Conservation (phyloP, 208 protist genomes). For the Endotrypanum monterogeii region DNA sequence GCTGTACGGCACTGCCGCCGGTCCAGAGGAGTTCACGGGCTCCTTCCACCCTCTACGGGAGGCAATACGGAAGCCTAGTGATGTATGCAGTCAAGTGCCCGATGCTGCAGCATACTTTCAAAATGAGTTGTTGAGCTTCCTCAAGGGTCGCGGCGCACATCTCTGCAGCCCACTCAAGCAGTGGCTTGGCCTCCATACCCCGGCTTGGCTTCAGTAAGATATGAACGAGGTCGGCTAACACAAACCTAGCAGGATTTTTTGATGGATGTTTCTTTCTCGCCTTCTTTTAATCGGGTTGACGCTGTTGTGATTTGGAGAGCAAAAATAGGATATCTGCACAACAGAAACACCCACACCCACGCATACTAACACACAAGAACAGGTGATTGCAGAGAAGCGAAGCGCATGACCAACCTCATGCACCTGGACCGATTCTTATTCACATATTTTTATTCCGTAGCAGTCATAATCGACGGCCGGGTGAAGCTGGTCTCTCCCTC, state of each 20-base stretch:
- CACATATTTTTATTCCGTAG: background rate
- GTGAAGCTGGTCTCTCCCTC: background rate
- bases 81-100: slow-evolving; percentile 65
- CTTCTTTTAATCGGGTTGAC: background rate
- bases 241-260: background rate
- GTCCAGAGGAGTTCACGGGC: slow-evolving; percentile 43
- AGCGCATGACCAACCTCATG: background rate
- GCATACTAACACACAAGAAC: background rate
- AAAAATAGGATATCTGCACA: too few species aligned
- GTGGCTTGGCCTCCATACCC: slow-evolving; percentile 46
- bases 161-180: slow-evolving; percentile 43
- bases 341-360: background rate
- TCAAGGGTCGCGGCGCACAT: slow-evolving; percentile 40
- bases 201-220: slow-evolving; percentile 54
- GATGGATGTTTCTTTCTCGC: background rate
- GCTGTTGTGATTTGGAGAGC: too few species aligned
- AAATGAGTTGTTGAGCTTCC: slow-evolving; percentile 50
- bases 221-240: background rate
- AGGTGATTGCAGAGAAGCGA: background rate
- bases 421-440: background rate
- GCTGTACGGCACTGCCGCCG: slow-evolving; percentile 17
- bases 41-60: slow-evolving; percentile 77
- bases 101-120: slow-evolving; percentile 75
- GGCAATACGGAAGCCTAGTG: slow-evolving; percentile 61
- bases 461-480: background rate